phyloP scores from a whole-genome alignment of 169 alveolate genomes.

The Eimeria zaria region DNA sequence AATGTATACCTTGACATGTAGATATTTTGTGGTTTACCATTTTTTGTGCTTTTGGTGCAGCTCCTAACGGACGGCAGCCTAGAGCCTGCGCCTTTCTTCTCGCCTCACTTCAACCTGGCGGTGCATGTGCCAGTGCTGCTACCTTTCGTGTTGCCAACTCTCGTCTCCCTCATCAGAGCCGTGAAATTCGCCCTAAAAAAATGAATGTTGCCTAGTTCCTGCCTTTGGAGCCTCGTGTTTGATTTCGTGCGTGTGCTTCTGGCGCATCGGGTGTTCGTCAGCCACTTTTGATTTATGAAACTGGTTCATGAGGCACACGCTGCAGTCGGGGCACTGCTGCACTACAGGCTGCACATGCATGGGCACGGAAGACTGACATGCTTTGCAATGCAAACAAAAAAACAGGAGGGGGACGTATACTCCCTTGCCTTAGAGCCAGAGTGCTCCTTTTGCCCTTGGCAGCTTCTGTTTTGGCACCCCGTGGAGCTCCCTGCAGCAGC shows the following conservation, averaged over 20 bases:
- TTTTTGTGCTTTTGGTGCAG: constrained; percentile 1
- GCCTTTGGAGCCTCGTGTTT: background rate
- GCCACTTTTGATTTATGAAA: background rate
- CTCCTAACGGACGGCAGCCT: constrained; percentile 45
- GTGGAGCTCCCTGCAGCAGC: background rate
- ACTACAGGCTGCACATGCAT: background rate
- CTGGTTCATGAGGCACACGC: background rate
- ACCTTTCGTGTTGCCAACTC: constrained; percentile 38
- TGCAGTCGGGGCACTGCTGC: background rate
- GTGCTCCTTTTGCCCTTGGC: background rate
- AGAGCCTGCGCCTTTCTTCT: constrained; percentile 69
- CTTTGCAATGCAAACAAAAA: background rate
- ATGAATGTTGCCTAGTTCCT: background rate
- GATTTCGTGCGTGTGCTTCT: background rate
- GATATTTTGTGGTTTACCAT: background rate
- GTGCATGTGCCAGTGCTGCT: constrained; percentile 43
- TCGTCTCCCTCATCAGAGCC: constrained; percentile 39
- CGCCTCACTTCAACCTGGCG: constrained; percentile 41
- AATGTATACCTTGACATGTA: background rate
- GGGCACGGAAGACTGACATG: background rate
- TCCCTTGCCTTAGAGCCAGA: background rate
- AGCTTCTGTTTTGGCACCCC: background rate
- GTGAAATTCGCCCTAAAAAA: background rate
- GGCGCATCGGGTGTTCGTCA: background rate
- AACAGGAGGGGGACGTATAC: background rate